Conservation (phyloP, 2,329 filamentous ascomycete genomes). For the Pestalotiopsis fici region DNA sequence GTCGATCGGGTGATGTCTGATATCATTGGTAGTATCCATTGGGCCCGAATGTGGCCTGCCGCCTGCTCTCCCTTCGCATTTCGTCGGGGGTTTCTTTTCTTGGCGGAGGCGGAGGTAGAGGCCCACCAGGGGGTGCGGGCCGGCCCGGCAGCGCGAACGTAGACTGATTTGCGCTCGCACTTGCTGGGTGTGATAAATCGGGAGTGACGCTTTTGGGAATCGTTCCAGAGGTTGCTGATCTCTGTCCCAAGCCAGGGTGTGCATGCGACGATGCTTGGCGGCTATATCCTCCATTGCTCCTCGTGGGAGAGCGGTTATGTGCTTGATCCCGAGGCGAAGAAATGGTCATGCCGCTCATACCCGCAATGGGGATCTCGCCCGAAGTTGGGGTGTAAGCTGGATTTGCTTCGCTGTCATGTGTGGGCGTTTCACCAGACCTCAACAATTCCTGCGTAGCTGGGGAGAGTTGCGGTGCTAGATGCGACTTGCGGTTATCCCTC, state of each 20-base stretch:
- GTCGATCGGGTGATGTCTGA: slow-evolving; percentile 32
- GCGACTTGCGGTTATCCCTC: slow-evolving; percentile 91
- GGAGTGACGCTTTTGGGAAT: slow-evolving; percentile 48
- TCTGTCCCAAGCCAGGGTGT: slow-evolving; percentile 55
- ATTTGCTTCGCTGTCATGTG: slow-evolving; percentile 44
- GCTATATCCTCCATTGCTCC: slow-evolving; percentile 46
- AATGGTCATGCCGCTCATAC: slow-evolving; percentile 40
- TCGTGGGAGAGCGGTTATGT: slow-evolving; percentile 53
- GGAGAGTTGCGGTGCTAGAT: slow-evolving; percentile 78
- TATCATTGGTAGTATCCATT: slow-evolving; percentile 22
- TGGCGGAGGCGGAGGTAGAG: slow-evolving; percentile 61
- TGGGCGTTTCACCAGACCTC: slow-evolving; percentile 63
- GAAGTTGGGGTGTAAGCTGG: slow-evolving; percentile 65
- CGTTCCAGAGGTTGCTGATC: slow-evolving; percentile 53
- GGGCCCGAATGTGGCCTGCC: slow-evolving; percentile 55
- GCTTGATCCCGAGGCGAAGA: slow-evolving; percentile 52
- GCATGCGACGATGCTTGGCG: slow-evolving; percentile 42
- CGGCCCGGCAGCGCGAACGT: slow-evolving; percentile 68
- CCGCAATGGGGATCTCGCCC: slow-evolving; percentile 66
- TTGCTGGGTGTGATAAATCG: slow-evolving; percentile 34
- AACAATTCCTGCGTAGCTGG: slow-evolving; percentile 78
- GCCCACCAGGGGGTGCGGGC: slow-evolving; percentile 58
- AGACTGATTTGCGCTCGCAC: slow-evolving; percentile 45
- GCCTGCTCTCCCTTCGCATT: slow-evolving; percentile 49
- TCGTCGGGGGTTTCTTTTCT: slow-evolving; percentile 59